phyloP scores from a whole-genome alignment of 2,329 filamentous ascomycete genomes.

The Eutypella sp. region DNA sequence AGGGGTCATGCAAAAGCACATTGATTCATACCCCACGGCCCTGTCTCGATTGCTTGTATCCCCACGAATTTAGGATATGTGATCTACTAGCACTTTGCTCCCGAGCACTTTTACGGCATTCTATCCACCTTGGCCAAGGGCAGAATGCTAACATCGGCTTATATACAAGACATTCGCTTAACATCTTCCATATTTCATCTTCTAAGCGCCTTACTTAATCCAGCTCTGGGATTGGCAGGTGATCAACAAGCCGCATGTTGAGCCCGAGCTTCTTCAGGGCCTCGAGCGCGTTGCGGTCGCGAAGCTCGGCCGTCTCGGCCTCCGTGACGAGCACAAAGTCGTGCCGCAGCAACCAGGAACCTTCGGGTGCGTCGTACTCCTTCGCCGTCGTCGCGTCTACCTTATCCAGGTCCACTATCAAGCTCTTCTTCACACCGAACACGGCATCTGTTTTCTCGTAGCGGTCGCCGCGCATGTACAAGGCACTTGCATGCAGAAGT shows the following conservation, averaged over 20 bases:
- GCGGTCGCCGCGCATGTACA: constrained; percentile 73
- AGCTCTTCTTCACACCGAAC: constrained; percentile 78
- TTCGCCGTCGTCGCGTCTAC: constrained; percentile 48
- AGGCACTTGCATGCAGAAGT: constrained; percentile 58
- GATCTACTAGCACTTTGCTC: no score
- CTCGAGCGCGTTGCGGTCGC: constrained; percentile 58
- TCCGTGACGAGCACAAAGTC: constrained; percentile 76
- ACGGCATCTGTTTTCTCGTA: constrained; percentile 83
- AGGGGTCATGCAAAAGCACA: no score
- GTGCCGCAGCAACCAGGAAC: constrained; percentile 59
- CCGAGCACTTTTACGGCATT: no score
- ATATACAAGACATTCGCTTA: no score
- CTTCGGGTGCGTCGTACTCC: constrained; percentile 60
- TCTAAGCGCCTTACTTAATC: constrained; percentile 29
- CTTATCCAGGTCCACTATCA: constrained; percentile 60
- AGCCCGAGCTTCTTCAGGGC: constrained; percentile 63
- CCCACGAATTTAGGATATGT: no score
- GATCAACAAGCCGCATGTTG: constrained; percentile 69
- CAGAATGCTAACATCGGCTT: no score
- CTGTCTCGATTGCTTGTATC: no score
- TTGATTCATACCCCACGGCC: no score
- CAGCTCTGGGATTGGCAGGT: constrained; percentile 68
- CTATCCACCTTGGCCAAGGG: no score
- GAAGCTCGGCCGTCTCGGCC: constrained; percentile 60
- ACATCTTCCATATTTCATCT: not conserved